Conservation (phyloP, 306 rosid genomes). For the Dalbergia cochinchinensis region DNA sequence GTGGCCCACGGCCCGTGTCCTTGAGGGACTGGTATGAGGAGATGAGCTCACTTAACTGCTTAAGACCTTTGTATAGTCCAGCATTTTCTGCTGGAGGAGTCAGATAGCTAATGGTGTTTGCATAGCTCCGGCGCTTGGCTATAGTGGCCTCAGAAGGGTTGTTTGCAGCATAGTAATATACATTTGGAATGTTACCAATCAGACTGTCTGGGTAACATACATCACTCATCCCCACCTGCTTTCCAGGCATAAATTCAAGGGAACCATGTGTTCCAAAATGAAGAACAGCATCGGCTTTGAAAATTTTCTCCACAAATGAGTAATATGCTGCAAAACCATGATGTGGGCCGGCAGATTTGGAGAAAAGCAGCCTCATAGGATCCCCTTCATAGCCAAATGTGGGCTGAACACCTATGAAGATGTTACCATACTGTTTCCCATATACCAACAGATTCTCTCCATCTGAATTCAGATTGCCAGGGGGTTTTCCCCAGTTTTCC, state of each 20-base stretch:
- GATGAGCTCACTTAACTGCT: conserved; percentile 94
- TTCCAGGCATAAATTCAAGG: conserved; percentile 99
- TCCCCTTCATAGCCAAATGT: conserved; percentile 98
- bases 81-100: conserved; percentile 99
- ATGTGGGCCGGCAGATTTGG: conserved; percentile 99
- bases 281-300: conserved; percentile 95
- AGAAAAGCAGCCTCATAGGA: conserved; percentile 97
- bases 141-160: conserved; percentile 99
- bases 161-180: conserved; percentile 95
- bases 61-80: conserved; percentile 98
- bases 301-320: conserved; percentile 87
- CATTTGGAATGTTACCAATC: conserved; percentile 92
- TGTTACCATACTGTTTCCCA: conserved; percentile 90
- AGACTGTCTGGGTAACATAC: conserved; percentile 94
- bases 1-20: conserved; percentile 95
- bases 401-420: conserved; percentile 98
- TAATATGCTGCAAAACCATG: conserved; percentile 98
- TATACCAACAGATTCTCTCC: conserved; percentile 95
- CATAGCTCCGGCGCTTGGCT: conserved; percentile 98
- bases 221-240: conserved; percentile 99
- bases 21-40: conserved; percentile 94
- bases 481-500: conserved; percentile 99
- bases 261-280: conserved; percentile 99
- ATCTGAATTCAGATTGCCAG: conserved; percentile 94
- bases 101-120: conserved; percentile 95